Evolutionary conservation across 148 eudicot genomes (phyloP).

Genomic region (Rhododendron griersonianum): DNA sequence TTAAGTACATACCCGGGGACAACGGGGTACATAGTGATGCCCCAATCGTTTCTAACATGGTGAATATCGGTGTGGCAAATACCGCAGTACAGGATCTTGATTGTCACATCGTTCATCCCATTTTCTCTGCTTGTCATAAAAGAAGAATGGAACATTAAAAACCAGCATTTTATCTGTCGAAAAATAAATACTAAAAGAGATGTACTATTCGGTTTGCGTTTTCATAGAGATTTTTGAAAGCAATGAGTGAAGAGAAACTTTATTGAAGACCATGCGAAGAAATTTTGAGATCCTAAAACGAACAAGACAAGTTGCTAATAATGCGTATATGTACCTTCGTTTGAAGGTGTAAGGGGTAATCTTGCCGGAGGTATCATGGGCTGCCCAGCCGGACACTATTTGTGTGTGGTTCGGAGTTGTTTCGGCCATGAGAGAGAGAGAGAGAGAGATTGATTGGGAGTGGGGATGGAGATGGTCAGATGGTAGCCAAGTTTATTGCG

Average conservation of each 20-base stretch:
- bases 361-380: constrained; percentile 69
- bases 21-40: constrained; percentile 87
- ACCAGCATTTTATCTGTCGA: too few relatives aligned
- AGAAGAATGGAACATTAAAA: not conserved
- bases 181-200: too few relatives aligned
- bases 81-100: constrained; percentile 75
- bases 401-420: constrained; percentile 84
- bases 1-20: constrained; percentile 69
- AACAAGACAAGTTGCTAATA: not conserved
- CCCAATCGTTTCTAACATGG: constrained; percentile 73
- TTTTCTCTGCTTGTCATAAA: constrained; percentile 41
- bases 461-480: not conserved
- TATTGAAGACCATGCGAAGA: too few relatives aligned
- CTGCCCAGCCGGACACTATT: constrained; percentile 89
- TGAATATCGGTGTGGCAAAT: constrained; percentile 90
- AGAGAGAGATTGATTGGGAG: not conserved
- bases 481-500: too few relatives aligned
- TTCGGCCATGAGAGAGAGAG: constrained; percentile 49
- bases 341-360: constrained; percentile 75
- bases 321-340: constrained; percentile 44
- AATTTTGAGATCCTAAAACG: too few relatives aligned
- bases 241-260: too few relatives aligned
- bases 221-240: too few relatives aligned
- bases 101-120: constrained; percentile 73
- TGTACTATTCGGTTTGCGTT: too few relatives aligned